These are phyloP conservation scores for Xerocomellus chrysenteron DNA, from an alignment of 768 basidiomycete species.

Conservation along the genomic window DNA sequence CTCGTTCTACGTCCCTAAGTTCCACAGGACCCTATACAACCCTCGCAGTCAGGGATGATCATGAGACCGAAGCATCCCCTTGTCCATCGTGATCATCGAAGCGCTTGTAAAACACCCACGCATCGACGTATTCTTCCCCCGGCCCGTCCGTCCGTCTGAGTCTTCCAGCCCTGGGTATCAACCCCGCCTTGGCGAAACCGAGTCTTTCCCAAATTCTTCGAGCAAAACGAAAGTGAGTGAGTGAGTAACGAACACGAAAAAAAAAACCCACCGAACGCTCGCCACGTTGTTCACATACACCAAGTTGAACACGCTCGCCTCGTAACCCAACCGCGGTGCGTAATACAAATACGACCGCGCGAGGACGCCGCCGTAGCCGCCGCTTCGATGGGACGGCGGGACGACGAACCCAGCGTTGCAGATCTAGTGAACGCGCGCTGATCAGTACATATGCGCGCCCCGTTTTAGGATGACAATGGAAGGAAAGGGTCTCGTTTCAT, in stretches of 20 bases:
- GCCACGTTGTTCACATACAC: conserved; percentile 86
- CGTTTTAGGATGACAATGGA: not conserved
- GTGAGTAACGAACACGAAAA: not conserved
- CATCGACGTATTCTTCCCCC: conserved; percentile 88
- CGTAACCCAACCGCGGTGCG: conserved; percentile 75
- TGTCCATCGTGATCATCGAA: conserved; percentile 45
- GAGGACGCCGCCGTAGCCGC: conserved; percentile 67
- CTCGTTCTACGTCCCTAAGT: too few species aligned
- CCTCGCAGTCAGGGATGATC: not conserved
- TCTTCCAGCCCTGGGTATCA: conserved; percentile 74
- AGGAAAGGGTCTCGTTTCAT: not conserved
- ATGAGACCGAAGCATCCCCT: not conserved
- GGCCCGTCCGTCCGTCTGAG: conserved; percentile 62
- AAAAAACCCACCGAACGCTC: conserved; percentile 51
- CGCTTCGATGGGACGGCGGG: conserved; percentile 56
- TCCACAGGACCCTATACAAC: too few species aligned
- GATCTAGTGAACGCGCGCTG: conserved; percentile 43
- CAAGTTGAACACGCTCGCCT: conserved; percentile 85
- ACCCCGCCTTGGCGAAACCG: conserved; percentile 75
- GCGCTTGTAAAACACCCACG: conserved; percentile 79
- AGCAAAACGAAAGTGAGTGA: not conserved
- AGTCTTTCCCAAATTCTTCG: conserved; percentile 73
- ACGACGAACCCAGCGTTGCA: conserved; percentile 92
- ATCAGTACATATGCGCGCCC: not conserved
- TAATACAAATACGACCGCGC: conserved; percentile 80